These are phyloP conservation scores for Amphibolis antarctica DNA, from an alignment of 106 monocot genomes.

Conservation along the genomic window DNA sequence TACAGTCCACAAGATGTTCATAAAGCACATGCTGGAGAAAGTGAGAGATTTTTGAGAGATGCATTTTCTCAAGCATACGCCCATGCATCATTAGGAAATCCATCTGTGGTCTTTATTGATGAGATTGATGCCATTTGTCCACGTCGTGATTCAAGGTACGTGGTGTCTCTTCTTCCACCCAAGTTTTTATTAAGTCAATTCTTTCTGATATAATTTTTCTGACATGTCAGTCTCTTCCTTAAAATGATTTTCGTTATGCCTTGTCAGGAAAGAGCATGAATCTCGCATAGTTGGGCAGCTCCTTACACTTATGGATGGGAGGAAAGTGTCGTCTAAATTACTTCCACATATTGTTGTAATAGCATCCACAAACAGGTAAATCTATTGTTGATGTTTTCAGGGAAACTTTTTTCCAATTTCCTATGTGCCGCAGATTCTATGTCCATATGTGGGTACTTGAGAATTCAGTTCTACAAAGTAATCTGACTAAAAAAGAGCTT, in stretches of 20 bases:
- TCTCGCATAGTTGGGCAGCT: conserved; percentile 85
- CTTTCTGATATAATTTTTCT: background rate
- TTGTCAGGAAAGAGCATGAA: conserved; percentile 61
- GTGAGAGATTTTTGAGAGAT: conserved; percentile 67
- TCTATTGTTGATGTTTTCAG: background rate
- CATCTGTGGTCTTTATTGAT: conserved; percentile 89
- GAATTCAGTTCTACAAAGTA: too few species aligned
- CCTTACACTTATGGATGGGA: conserved; percentile 83
- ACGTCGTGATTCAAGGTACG: conserved; percentile 41
- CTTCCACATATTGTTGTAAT: conserved; percentile 50
- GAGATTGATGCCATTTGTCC: conserved; percentile 92
- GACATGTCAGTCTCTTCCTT: background rate
- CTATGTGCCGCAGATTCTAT: too few species aligned
- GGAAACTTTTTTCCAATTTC: too few species aligned
- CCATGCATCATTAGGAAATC: conserved; percentile 54
- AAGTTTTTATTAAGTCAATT: background rate
- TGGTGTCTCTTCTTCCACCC: background rate
- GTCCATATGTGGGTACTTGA: too few species aligned
- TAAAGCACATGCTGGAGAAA: conserved; percentile 78
- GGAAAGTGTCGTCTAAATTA: conserved; percentile 31
- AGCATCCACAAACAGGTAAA: conserved; percentile 73
- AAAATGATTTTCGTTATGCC: background rate
- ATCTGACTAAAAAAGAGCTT: too few species aligned
- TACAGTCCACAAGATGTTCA: conserved; percentile 62
- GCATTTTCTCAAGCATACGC: conserved; percentile 68